Evolutionary conservation across 129 eudicot species (phyloP), one percentile per base, ranked within the genome.

Genomic region (Tanacetum coccineum): DNA sequence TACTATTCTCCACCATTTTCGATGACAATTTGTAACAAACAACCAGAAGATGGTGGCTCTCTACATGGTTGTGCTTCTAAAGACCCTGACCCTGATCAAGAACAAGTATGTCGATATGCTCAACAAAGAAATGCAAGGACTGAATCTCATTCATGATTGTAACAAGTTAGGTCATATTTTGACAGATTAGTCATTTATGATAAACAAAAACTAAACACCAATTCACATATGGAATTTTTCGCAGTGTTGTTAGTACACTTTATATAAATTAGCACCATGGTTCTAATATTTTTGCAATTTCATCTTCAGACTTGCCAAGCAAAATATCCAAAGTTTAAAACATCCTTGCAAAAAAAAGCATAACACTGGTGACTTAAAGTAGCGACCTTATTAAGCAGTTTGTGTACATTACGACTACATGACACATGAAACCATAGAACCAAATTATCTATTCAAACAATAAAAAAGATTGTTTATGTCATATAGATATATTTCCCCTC

Each of bases 1-100:
- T 87, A 49, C 64, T 87, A 63, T 72, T 79, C 17, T 84, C 91
- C 80, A 82, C 87, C 76, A 79, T 87, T 54, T 79, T 81, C 52
- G 76, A 67, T 49, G 87, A 84, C 45, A 52, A 66, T 63, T 68
- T 81, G 74, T 67, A 67, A 67, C 74, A 47, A 66, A 48, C 68
- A 67, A 51, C 20, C 66, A 20, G 39, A 44, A 63, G 42, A 64
- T 18, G 72, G n/a, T 52, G 62, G 72, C 72, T 36, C 42, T 36
- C 42, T 9, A 36, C 42, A 7, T 36, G 42, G 42, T 36, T 36
- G 42, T 36, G 42, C 42, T 36, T 36, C 42, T 36, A 36, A 66
- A 49, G 60, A 66, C 49, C 71, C 49, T 65, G 53, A 47, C 42
- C 57, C 30, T 32, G 62, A 49, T 11, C 36, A 68, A 20, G 22